phyloP scores from a whole-genome alignment of 345 rosid species.

The Eutrema yunnanense region DNA sequence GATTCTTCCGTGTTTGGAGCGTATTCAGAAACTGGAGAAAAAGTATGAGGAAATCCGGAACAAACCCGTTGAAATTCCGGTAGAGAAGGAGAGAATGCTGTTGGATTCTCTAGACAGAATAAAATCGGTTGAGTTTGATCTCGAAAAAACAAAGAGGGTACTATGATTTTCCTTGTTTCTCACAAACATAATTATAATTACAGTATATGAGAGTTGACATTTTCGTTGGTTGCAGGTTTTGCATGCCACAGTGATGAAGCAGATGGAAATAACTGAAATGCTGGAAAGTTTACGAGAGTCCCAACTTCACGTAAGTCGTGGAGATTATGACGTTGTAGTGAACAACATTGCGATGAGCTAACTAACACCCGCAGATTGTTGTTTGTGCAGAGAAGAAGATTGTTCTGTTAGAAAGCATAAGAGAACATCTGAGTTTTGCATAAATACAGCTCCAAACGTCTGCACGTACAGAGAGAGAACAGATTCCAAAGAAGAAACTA shows the following conservation, averaged over 20 bases:
- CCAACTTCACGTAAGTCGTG: conserved; percentile 54
- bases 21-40: conserved; percentile 70
- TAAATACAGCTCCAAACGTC: conserved; percentile 3
- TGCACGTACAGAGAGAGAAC: conserved; percentile 24
- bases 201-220: neutral
- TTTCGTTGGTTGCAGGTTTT: conserved; percentile 46
- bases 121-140: conserved; percentile 79
- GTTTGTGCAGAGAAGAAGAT: conserved; percentile 29
- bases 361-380: neutral
- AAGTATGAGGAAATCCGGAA: conserved; percentile 50
- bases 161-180: neutral
- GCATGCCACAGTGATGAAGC: conserved; percentile 66
- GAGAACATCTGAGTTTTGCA: conserved; percentile 28
- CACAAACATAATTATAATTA: neutral
- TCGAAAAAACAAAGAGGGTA: conserved; percentile 85
- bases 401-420: conserved; percentile 17
- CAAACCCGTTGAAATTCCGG: conserved; percentile 65
- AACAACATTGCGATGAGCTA: neutral
- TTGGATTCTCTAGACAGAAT: conserved; percentile 80
- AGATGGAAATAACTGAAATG: conserved; percentile 63
- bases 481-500: neutral
- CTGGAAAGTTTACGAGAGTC: conserved; percentile 55
- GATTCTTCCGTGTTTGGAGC: conserved; percentile 62
- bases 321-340: conserved; percentile 19
- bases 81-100: conserved; percentile 77